These are phyloP conservation scores for Syzygium jambos DNA, from an alignment of 345 rosid species.

Conservation along the genomic window DNA sequence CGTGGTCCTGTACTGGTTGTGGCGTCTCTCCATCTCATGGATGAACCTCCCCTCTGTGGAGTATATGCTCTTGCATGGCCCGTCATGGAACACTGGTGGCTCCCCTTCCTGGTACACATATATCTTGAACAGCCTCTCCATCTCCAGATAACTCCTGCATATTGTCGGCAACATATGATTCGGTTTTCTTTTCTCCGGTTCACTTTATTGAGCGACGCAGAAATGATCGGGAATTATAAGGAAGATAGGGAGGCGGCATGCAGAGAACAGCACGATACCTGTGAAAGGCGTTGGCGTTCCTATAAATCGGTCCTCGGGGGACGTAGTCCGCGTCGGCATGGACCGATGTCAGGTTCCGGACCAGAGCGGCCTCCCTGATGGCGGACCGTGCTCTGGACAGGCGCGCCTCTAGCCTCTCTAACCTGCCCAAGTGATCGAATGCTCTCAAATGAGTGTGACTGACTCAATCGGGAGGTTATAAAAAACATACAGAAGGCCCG, in stretches of 20 bases:
- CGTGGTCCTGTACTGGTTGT: slow-evolving; percentile 17
- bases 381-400: slow-evolving; percentile 14
- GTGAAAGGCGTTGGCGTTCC: slow-evolving; percentile 32
- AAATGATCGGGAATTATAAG: background rate
- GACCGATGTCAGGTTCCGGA: slow-evolving; percentile 14
- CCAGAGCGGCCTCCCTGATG: slow-evolving; percentile 25
- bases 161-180: background rate
- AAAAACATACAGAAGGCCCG: background rate
- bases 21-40: slow-evolving; percentile 24
- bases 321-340: slow-evolving; percentile 18
- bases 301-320: slow-evolving; percentile 29
- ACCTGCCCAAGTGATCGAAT: background rate
- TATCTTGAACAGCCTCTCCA: slow-evolving; percentile 33
- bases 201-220: background rate
- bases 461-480: background rate
- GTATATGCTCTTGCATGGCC: slow-evolving; percentile 30
- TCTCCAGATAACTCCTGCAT: slow-evolving; percentile 27
- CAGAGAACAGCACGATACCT: background rate
- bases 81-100: slow-evolving; percentile 21
- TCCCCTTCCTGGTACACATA: slow-evolving; percentile 31
- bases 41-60: slow-evolving; percentile 28
- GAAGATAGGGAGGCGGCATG: background rate
- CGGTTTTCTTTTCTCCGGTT: background rate
- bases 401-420: slow-evolving; percentile 18
- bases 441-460: background rate